Conservation (phyloP, 768 basidiomycete species). For the Amanita thiersii region DNA sequence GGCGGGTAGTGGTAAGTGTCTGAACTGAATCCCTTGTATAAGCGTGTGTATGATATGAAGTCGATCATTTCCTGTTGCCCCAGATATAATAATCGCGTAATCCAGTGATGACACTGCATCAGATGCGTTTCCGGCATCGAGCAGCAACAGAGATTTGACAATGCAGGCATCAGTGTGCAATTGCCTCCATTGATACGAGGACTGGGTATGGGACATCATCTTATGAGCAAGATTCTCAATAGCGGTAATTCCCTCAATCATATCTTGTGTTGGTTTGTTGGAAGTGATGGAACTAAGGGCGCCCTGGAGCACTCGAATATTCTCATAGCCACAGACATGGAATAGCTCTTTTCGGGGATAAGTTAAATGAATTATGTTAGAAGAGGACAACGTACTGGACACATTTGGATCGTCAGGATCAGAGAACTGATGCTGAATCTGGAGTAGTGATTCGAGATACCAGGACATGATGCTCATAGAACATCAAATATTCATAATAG, state of each 20-base stretch:
- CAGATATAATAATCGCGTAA: constrained; percentile 76
- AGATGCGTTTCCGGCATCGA: constrained; percentile 20
- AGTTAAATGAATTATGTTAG: neutral
- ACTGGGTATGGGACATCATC: constrained; percentile 35
- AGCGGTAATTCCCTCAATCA: neutral
- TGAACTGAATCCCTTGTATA: constrained; percentile 52
- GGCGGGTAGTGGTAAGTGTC: constrained; percentile 13
- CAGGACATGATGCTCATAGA: too few species aligned
- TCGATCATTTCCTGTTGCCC: constrained; percentile 55
- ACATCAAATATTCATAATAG: too few species aligned
- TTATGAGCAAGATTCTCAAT: constrained; percentile 43
- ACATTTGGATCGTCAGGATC: neutral
- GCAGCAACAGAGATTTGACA: constrained; percentile 39
- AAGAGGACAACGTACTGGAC: neutral
- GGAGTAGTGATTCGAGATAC: constrained; percentile 8
- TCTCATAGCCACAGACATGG: neutral
- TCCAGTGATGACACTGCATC: constrained; percentile 61
- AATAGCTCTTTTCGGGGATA: neutral
- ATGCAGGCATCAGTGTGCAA: constrained; percentile 74
- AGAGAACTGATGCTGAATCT: neutral
- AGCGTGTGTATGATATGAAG: constrained; percentile 54
- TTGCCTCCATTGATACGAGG: constrained; percentile 46
- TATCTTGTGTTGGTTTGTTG: neutral
- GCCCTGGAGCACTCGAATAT: neutral
- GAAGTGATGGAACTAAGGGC: constrained; percentile 4